Base-by-base conservation (phyloP, 2,329 filamentous ascomycete genomes). In the Gaeumannomyces tritici region DNA sequence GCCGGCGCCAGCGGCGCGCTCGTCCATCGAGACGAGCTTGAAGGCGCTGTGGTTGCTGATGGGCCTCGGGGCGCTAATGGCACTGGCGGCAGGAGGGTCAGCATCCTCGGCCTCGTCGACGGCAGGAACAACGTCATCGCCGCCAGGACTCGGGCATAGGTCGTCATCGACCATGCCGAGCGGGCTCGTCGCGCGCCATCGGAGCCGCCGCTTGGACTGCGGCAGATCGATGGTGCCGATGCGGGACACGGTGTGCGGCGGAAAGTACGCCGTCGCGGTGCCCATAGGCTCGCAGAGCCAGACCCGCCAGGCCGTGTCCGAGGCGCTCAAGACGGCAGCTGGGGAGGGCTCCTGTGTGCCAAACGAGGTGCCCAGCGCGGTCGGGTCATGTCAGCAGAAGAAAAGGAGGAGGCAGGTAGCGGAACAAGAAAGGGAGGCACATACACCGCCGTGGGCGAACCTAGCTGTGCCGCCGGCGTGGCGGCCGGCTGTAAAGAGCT, bases 1-100 rank as follows among this genome's bases (percentile, higher is more conserved):
- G 21, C 80, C 77, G 70, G 87, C 21, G 18, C 42, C 11, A 91
- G 61, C 90, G 80, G 67, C 80, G 81, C 5, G 88, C 89, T 73
- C 93, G 42, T 51, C 42, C 1, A 51, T 9, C 18, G 42, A 51
- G 42, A 51, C 90, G n/a, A 95, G 81, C 8, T 91, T 83, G 65
- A 93, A 75, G 55, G 77, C 76, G 47, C 89, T 81, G 71, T 87
- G 89, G 0, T 15, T n/a, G 18, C n/a, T 51, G 42, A 5, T 51
- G 42, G 42, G 21, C 21, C 42, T 51, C 18, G 7, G 18, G 21
- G 42, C 6, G 42, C 18, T 2, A 21, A 7, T n/a, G 42, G 21
- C 1, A 7, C 18, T 7, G 3, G 21, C 1, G 9, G 42, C 42
- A 8, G 42, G 6, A n/a, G 42, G 18, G 9, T 18, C 42, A 51